Evolutionary conservation across 1,139 yeast species (phyloP).

Genomic region (Magnusiomyces sp.): DNA sequence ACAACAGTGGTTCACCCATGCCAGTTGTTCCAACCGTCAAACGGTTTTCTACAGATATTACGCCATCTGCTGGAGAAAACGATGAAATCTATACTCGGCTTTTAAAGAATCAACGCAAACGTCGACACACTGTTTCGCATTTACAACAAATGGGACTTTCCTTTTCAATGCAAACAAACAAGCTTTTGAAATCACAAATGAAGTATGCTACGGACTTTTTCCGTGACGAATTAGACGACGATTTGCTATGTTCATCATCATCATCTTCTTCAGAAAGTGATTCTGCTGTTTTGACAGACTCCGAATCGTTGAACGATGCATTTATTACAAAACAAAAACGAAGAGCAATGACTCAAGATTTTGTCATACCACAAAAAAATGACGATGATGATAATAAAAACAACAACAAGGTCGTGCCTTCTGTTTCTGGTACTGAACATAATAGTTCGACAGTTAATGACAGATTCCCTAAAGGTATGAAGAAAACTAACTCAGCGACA

Average conservation of each 20-base stretch:
- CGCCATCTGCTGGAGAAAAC: too few relatives aligned
- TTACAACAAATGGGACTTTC: conserved; percentile 65
- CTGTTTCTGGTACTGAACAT: background rate
- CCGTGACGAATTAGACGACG: conserved; percentile 19
- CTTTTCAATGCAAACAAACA: conserved; percentile 60
- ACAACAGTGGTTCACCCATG: too few relatives aligned
- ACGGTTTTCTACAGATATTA: too few relatives aligned
- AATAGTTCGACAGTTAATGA: conserved; percentile 1
- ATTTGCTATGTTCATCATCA: too few relatives aligned
- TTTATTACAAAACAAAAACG: too few relatives aligned
- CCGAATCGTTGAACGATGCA: conserved; percentile 5
- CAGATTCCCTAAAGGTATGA: conserved; percentile 2
- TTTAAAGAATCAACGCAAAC: conserved; percentile 15
- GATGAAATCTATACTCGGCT: too few relatives aligned
- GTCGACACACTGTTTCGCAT: conserved; percentile 31
- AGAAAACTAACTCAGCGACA: background rate
- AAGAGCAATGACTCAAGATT: too few relatives aligned
- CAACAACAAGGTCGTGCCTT: background rate
- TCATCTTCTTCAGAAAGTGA: conserved; percentile 17
- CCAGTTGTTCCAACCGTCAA: too few relatives aligned
- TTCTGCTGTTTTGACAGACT: conserved; percentile 8
- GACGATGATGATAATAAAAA: too few relatives aligned
- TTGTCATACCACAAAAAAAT: background rate
- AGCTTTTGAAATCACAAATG: conserved; percentile 34
- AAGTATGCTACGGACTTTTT: conserved; percentile 26